phyloP scores from a whole-genome alignment of 225 moss, liverwort and hornwort genomes.

The Straminergon stramineum region DNA sequence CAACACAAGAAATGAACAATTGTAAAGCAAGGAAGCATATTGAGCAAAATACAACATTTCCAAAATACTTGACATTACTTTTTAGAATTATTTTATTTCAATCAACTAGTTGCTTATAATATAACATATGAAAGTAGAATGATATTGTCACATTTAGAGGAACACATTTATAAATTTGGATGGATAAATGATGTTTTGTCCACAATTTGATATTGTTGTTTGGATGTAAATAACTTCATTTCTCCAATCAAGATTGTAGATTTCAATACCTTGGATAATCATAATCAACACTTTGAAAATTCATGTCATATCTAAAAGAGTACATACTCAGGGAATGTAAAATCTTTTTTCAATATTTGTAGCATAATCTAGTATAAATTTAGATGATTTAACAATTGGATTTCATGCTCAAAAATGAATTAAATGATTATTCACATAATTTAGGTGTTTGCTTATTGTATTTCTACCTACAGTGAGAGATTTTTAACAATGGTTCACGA shows the following conservation, averaged over 20 bases:
- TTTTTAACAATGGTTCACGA: neutral
- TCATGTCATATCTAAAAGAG: neutral
- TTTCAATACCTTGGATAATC: neutral
- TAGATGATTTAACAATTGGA: neutral
- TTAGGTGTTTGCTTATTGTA: neutral
- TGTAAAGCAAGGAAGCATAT: neutral
- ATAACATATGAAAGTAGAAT: neutral
- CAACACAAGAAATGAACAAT: too few species aligned
- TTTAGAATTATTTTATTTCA: neutral
- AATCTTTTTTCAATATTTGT: neutral
- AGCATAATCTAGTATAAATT: neutral
- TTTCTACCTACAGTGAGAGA: neutral
- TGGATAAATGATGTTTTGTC: neutral
- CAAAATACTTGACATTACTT: neutral
- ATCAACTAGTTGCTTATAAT: accelerated
- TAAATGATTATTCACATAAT: neutral
- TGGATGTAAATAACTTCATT: neutral
- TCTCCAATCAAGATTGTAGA: neutral
- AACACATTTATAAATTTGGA: neutral
- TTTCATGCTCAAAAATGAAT: neutral
- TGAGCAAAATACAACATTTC: neutral
- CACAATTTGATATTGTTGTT: neutral
- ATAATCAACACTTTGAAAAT: neutral
- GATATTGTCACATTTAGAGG: neutral
- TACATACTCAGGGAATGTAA: too few species aligned